Base-by-base conservation (phyloP, 768 basidiomycete genomes). In the Exsudoporus frostii region DNA sequence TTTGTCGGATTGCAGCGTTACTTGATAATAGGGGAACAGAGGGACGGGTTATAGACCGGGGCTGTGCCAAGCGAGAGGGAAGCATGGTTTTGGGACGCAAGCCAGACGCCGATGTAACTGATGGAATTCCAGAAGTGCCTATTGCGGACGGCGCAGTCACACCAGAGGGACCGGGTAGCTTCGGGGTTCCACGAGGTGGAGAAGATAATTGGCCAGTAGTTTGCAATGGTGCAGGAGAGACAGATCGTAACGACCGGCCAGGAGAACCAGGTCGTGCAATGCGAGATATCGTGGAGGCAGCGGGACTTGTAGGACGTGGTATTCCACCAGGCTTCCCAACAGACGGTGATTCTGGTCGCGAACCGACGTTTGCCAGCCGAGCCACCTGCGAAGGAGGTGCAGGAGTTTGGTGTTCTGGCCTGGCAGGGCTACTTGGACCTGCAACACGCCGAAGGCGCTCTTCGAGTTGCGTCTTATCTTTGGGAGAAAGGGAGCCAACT, bases 391-490 rank as follows among this genome's bases (percentile, higher is more conserved):
- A 71, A n/a, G 76, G 75, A 14, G 77, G 71, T 11, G 73, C 64
- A 13, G 74, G 64, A 20, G 76, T 64, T 57, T 76, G 78, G 15
- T 76, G 75, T 57, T 73, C 72, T 29, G 55, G 48, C 36, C 68
- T 74, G 38, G 66, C 67, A 25, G 77, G 78, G 50, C 63, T 66
- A 59, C 80, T 81, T 30, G 87, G 82, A 7, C 86, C 86, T 29
- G 85, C 75, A n/a, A 92, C 82, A 32, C 91, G 86, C 42, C 90
- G 86, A 27, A 97, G 73, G 8, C 92, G 82, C 64, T 95, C 94
- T 69, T 96, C 93, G 29, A 97, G 79, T 63, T 94, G 91, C 9
- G 92, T 92, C 64, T 90, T 93, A 64, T 95, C 93, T 68, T 96
- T 96, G 5, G 88, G 75, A 41, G 86, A 80, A 27, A 97, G 73